phyloP scores from a whole-genome alignment of 1,284 basidiomycete genomes.

The Leccinum variabile region DNA sequence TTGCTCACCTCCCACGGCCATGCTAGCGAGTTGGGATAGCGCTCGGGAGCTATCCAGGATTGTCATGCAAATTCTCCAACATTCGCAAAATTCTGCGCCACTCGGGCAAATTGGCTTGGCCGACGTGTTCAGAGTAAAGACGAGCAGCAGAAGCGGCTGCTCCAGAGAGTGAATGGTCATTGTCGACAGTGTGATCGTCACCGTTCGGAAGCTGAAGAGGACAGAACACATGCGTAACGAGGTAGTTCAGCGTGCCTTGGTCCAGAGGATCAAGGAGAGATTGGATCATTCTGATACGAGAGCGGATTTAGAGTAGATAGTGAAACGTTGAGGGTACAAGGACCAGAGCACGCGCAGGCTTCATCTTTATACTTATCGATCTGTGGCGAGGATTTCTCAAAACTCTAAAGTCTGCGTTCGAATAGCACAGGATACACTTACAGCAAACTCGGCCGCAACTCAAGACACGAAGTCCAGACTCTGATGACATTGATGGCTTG shows the following conservation, averaged over 20 bases:
- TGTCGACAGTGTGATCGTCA: background rate
- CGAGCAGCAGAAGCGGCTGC: background rate
- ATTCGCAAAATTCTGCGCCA: background rate
- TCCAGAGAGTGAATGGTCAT: background rate
- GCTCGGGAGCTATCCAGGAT: background rate
- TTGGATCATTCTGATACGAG: background rate
- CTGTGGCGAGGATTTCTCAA: constrained; percentile 1
- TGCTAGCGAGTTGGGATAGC: background rate
- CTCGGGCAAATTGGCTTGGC: background rate
- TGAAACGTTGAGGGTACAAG: background rate
- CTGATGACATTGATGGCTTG: too few species aligned
- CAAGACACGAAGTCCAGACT: too few species aligned
- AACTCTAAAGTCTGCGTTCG: background rate
- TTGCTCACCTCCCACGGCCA: background rate
- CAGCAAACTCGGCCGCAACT: too few species aligned
- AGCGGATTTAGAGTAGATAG: background rate
- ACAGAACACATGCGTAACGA: background rate
- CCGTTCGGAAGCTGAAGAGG: background rate
- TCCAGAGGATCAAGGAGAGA: background rate
- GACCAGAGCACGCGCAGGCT: background rate
- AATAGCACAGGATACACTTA: too few species aligned
- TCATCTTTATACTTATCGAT: background rate
- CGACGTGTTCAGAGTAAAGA: background rate
- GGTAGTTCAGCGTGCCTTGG: background rate
- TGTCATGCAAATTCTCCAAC: background rate